Conservation (phyloP, 192 early-diverging fungal species). For the Pilobolus umbonatus region DNA sequence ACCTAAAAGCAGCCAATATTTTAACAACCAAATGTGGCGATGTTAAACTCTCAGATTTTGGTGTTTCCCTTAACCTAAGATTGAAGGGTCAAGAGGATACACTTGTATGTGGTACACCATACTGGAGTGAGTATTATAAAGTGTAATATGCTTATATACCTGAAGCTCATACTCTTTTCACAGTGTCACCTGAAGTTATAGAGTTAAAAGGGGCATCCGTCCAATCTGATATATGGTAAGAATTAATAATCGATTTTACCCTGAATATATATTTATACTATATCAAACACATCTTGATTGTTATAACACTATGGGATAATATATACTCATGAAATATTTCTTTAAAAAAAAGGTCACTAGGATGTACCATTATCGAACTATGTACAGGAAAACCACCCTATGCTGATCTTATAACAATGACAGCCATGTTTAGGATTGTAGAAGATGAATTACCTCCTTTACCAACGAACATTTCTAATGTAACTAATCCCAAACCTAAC, state of each 20-base stretch:
- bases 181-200: conserved; percentile 87
- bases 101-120: conserved; percentile 75
- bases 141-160: background rate
- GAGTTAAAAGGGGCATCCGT: conserved; percentile 85
- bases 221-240: conserved; percentile 88
- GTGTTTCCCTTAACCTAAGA: conserved; percentile 87
- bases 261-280: background rate
- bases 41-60: conserved; percentile 96
- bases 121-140: conserved; percentile 58
- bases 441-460: conserved; percentile 88
- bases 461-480: conserved; percentile 69
- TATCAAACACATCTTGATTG: background rate
- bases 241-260: background rate
- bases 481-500: background rate
- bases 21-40: conserved; percentile 90
- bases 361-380: conserved; percentile 92
- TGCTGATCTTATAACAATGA: conserved; percentile 76
- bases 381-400: conserved; percentile 93
- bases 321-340: no score
- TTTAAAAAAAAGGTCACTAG: conserved; percentile 63
- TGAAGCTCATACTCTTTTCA: background rate
- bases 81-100: conserved; percentile 54
- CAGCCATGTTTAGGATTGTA: conserved; percentile 90
- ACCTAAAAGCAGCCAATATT: conserved; percentile 96
- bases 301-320: no score